These are phyloP conservation scores for Leccinum boreale DNA, from an alignment of 768 basidiomycete species.

Conservation along the genomic window DNA sequence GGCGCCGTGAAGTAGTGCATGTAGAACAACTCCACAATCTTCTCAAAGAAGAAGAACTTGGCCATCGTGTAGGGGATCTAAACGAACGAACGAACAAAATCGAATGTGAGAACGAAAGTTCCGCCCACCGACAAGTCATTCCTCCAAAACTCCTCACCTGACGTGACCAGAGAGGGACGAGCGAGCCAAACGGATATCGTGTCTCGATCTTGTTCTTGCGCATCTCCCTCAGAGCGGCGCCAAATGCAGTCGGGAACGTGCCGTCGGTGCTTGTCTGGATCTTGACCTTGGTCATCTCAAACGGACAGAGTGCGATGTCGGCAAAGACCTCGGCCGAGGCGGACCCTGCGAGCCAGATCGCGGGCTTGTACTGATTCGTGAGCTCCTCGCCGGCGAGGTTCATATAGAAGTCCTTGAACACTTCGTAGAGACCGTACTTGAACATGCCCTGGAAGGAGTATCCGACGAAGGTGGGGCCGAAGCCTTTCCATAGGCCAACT, in stretches of 20 bases:
- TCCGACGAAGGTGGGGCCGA: background rate
- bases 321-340: background rate
- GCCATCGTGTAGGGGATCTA: background rate
- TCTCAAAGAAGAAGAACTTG: background rate
- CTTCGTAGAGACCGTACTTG: background rate
- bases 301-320: background rate
- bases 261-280: background rate
- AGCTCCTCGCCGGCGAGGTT: background rate
- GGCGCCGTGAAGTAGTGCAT: background rate
- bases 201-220: background rate
- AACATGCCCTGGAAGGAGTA: background rate
- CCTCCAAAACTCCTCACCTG: background rate
- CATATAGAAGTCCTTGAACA: background rate
- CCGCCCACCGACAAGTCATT: background rate
- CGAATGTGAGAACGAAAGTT: background rate
- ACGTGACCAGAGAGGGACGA: background rate
- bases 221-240: background rate
- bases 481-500: background rate
- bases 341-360: background rate
- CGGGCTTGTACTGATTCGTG: background rate
- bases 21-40: background rate
- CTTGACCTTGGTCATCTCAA: background rate
- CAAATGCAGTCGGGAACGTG: background rate
- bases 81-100: background rate
- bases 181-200: background rate